Conservation (phyloP, 805 yeast species). For the Lipomyces orientalis region DNA sequence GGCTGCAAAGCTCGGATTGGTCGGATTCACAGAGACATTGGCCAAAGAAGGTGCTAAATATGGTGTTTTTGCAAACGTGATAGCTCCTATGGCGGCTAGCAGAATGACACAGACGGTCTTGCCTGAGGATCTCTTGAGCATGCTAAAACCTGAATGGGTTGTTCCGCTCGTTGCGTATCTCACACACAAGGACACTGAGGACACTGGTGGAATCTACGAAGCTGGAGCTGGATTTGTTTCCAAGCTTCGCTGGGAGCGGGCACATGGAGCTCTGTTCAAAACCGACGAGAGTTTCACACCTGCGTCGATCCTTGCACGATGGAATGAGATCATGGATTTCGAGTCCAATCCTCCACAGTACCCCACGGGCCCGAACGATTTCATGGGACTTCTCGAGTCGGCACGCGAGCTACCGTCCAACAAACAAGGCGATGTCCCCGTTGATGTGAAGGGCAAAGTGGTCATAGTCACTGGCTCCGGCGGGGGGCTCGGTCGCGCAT, state of each 20-base stretch:
- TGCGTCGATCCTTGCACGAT: conserved; percentile 74
- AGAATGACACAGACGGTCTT: conserved; percentile 93
- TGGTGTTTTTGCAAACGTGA: conserved; percentile 82
- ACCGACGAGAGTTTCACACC: conserved; percentile 81
- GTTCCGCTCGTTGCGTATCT: conserved; percentile 89
- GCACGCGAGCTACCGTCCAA: conserved; percentile 58
- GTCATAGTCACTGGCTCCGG: conserved; percentile 96
- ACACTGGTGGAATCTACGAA: conserved; percentile 81
- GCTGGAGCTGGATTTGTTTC: conserved; percentile 93
- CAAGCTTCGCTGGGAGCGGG: conserved; percentile 93
- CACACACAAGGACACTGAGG: conserved; percentile 65
- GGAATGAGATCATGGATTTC: conserved; percentile 68
- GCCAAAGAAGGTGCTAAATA: conserved; percentile 91
- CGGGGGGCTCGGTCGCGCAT: conserved; percentile 89
- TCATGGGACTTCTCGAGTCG: conserved; percentile 61
- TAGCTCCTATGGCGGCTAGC: conserved; percentile 94
- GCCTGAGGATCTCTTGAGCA: conserved; percentile 82
- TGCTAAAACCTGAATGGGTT: conserved; percentile 82
- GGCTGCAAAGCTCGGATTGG: conserved; percentile 87
- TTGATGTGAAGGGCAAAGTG: conserved; percentile 79
- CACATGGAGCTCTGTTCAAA: conserved; percentile 82
- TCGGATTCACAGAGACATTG: conserved; percentile 91
- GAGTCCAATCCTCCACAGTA: conserved; percentile 61
- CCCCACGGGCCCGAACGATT: conserved; percentile 77
- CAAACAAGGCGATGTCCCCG: conserved; percentile 59